Conservation (phyloP, 345 rosid species). For the Luvunga scandens region DNA sequence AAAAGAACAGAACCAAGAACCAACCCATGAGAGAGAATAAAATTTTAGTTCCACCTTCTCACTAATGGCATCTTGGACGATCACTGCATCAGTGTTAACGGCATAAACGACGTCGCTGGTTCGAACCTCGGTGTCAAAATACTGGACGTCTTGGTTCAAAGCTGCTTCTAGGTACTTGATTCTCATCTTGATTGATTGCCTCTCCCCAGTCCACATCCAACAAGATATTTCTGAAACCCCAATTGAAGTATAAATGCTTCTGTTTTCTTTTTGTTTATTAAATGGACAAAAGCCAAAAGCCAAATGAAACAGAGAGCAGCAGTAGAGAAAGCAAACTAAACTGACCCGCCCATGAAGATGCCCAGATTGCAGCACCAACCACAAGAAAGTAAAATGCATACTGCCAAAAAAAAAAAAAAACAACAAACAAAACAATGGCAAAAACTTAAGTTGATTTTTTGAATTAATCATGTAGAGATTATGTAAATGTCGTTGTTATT, state of each 20-base stretch:
- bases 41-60: constrained; percentile 67
- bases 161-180: constrained; percentile 95
- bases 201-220: constrained; percentile 99
- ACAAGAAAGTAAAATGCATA: constrained; percentile 94
- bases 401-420: constrained; percentile 47
- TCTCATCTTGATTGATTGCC: constrained; percentile 97
- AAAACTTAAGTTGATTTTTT: background rate
- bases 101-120: constrained; percentile 92
- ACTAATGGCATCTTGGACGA: constrained; percentile 98
- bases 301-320: background rate
- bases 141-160: constrained; percentile 87
- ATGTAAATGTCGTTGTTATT: background rate
- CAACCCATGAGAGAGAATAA: background rate
- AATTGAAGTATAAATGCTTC: background rate
- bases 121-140: constrained; percentile 88
- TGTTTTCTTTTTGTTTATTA: constrained; percentile 3
- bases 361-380: constrained; percentile 99
- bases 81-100: constrained; percentile 88
- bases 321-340: background rate
- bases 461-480: background rate
- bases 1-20: background rate
- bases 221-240: constrained; percentile 80
- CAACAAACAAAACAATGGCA: background rate
- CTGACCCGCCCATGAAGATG: constrained; percentile 98
- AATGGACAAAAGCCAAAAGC: constrained; percentile 5